These are phyloP conservation scores for Ophiorrhiza pumila DNA, from an alignment of 257 asterid species.

Conservation along the genomic window DNA sequence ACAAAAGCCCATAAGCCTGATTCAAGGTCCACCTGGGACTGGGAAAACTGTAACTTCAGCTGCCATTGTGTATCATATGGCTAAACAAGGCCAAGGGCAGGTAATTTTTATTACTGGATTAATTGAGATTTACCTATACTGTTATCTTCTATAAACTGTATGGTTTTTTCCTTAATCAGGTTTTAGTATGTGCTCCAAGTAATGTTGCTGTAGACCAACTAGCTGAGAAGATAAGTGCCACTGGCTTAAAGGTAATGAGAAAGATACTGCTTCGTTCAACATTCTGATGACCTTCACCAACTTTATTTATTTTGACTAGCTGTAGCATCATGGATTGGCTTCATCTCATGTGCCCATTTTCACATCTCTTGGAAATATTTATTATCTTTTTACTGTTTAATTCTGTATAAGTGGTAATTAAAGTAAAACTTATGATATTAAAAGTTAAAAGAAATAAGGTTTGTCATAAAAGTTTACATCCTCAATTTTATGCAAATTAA, in stretches of 20 bases:
- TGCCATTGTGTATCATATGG: slow-evolving; percentile 98
- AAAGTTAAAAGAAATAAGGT: background rate
- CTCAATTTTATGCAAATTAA: slow-evolving; percentile 5
- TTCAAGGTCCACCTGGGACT: slow-evolving; percentile 99
- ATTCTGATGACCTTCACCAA: background rate
- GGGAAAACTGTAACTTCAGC: slow-evolving; percentile 99
- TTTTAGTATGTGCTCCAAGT: slow-evolving; percentile 99
- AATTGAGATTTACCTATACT: background rate
- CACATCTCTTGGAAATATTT: no score
- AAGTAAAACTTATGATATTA: background rate
- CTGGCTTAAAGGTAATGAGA: slow-evolving; percentile 79
- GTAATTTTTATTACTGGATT: slow-evolving; percentile 27
- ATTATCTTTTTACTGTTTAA: no score
- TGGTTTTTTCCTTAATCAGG: slow-evolving; percentile 42
- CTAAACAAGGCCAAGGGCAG: slow-evolving; percentile 99
- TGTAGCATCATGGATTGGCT: background rate
- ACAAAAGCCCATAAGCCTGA: slow-evolving; percentile 94
- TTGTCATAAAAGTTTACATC: background rate
- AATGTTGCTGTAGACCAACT: slow-evolving; percentile 98
- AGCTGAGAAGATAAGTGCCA: slow-evolving; percentile 97
- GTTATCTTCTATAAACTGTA: background rate
- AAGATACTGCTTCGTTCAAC: slow-evolving; percentile 6
- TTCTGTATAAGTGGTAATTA: no score
- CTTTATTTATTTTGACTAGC: no score
- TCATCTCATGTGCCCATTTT: background rate